A percentile compares a stretch with the other conserved stretches of the same genome.
Conservation (phyloP, 75 land plant species). For the Adiantum capillusveneris region DNA sequence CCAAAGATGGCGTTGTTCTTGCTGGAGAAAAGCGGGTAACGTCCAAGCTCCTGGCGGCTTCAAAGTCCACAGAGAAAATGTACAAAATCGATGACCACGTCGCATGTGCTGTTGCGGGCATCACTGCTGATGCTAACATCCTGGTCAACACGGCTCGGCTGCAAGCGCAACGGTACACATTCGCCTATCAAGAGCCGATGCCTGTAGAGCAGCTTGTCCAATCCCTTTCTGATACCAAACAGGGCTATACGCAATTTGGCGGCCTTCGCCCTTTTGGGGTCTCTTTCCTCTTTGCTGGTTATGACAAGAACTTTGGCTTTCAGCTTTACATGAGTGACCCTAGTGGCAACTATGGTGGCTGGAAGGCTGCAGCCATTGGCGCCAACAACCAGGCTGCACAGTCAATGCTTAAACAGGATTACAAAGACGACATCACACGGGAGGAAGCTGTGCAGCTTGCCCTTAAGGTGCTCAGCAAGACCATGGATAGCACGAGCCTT, state of each 20-base stretch:
- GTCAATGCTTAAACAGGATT: slow-evolving; percentile 76
- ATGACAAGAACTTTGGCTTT: slow-evolving; percentile 65
- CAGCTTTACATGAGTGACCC: slow-evolving; percentile 85
- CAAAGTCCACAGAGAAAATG: too few relatives aligned
- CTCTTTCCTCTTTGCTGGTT: too few relatives aligned
- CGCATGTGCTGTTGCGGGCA: slow-evolving; percentile 77
- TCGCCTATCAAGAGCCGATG: slow-evolving; percentile 64
- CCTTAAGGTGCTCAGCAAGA: too few relatives aligned
- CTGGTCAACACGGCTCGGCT: slow-evolving; percentile 61
- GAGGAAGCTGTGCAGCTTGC: slow-evolving; percentile 64
- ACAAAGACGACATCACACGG: slow-evolving; percentile 68
- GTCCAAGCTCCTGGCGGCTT: too few relatives aligned
- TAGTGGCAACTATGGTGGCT: too few relatives aligned
- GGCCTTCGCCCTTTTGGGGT: too few relatives aligned
- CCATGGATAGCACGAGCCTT: slow-evolving; percentile 68
- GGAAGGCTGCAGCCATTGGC: slow-evolving; percentile 80
- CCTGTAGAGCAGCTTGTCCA: too few relatives aligned
- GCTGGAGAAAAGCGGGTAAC: too few relatives aligned
- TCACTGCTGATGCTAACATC: slow-evolving; percentile 84
- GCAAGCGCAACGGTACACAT: slow-evolving; percentile 60
- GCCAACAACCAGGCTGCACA: slow-evolving; percentile 78
- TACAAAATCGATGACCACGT: slow-evolving; percentile 79
- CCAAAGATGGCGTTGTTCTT: too few relatives aligned
- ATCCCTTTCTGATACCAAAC: too few relatives aligned
- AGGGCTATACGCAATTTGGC: too few relatives aligned